These are phyloP conservation scores for Talaromyces thailandensis DNA, from an alignment of 495 filamentous ascomycete genomes.

Conservation along the genomic window DNA sequence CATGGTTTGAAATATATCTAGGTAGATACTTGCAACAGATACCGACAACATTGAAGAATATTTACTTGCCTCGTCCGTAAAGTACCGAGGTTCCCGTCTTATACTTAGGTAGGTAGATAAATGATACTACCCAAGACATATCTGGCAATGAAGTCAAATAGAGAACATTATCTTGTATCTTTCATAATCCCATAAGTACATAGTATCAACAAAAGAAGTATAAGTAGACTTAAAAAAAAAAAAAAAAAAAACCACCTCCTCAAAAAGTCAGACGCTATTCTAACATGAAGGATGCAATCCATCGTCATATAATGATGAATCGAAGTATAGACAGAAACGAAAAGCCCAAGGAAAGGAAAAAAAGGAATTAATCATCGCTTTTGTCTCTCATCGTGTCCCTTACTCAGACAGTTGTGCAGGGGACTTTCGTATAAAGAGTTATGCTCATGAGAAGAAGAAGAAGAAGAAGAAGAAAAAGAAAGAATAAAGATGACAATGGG, in stretches of 20 bases:
- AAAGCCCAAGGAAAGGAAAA: constrained; percentile 7
- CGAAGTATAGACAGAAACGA: neutral
- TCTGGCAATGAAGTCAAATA: neutral
- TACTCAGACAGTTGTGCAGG: neutral
- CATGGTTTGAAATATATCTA: neutral
- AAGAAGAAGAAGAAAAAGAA: constrained; percentile 6
- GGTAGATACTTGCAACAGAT: neutral
- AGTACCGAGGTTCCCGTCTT: too few relatives aligned
- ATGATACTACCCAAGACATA: too few relatives aligned
- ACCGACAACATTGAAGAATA: too few relatives aligned
- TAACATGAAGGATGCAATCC: neutral
- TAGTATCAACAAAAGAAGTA: neutral
- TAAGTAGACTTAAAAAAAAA: neutral
- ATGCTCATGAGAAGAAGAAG: constrained; percentile 6
- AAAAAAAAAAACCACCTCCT: too few relatives aligned
- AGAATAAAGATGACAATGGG: constrained; percentile 1
- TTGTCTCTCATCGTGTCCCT: neutral
- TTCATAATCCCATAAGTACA: neutral
- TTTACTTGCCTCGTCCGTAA: too few relatives aligned
- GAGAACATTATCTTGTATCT: neutral
- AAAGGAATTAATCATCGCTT: constrained; percentile 11
- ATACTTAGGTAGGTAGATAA: too few relatives aligned
- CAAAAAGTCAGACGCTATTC: neutral
- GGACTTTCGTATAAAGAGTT: constrained; percentile 12
- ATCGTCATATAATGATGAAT: neutral